A percentile compares a stretch with the other conserved stretches of the same genome.
Evolutionary conservation across 169 alveolate species (phyloP).

Genomic region (Amoebophrya sp.): DNA sequence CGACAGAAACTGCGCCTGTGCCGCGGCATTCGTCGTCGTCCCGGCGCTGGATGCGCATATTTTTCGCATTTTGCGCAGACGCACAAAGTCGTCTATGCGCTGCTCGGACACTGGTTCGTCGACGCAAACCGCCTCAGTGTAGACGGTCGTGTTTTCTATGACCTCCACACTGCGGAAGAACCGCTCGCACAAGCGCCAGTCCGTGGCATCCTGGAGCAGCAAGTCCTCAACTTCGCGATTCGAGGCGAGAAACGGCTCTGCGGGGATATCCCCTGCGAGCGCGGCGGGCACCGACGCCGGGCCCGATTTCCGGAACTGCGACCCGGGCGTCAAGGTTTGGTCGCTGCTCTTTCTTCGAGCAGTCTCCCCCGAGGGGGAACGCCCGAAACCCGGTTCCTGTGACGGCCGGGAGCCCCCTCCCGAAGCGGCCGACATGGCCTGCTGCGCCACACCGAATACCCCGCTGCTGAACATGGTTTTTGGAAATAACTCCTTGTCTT

Average conservation of each 20-base stretch:
- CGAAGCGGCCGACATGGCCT: background rate
- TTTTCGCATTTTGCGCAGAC: background rate
- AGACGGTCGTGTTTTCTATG: background rate
- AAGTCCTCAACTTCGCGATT: background rate
- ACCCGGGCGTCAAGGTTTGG: background rate
- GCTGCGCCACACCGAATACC: background rate
- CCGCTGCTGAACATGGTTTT: background rate
- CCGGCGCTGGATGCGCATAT: background rate
- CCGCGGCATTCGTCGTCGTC: no score
- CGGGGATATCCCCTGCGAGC: background rate
- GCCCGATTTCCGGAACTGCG: no score
- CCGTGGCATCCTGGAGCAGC: background rate
- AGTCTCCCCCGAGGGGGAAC: background rate
- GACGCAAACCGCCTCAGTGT: background rate
- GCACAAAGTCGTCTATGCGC: background rate
- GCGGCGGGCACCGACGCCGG: background rate
- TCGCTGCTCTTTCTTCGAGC: no score
- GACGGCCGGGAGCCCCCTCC: background rate
- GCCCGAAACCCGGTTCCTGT: background rate
- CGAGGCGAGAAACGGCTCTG: background rate
- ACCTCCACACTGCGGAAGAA: background rate
- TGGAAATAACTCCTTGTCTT: background rate
- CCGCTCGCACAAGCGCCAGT: background rate
- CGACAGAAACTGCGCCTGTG: background rate
- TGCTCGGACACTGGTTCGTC: background rate